A percentile compares a stretch with the other conserved stretches of the same genome.
phyloP scores from a whole-genome alignment of 371 early-diverging fungal species.

The Syncephalastrum monosporum region DNA sequence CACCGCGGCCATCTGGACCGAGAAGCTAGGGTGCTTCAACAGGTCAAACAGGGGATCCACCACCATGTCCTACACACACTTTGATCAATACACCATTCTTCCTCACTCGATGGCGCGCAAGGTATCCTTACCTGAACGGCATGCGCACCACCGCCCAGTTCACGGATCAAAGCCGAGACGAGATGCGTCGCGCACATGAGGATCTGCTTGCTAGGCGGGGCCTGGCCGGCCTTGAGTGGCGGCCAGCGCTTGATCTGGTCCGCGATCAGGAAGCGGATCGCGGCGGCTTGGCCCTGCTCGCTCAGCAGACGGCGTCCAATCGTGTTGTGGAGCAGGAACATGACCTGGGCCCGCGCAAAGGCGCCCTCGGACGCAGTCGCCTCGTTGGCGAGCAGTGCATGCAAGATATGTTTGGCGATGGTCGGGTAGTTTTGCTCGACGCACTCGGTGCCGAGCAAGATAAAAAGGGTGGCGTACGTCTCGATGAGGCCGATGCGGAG shows the following conservation, averaged over 20 bases:
- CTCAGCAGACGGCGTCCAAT: constrained; percentile 70
- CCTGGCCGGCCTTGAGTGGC: constrained; percentile 60
- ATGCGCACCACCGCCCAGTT: constrained; percentile 77
- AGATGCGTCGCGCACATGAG: constrained; percentile 73
- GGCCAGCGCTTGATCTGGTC: constrained; percentile 74
- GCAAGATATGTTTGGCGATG: constrained; percentile 70
- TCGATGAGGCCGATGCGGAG: constrained; percentile 80
- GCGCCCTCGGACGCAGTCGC: constrained; percentile 55
- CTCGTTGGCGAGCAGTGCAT: constrained; percentile 46
- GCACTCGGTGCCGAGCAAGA: constrained; percentile 66
- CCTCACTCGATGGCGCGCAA: no score
- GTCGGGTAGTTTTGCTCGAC: constrained; percentile 75
- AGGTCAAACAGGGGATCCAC: constrained; percentile 66
- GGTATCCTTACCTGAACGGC: constrained; percentile 60
- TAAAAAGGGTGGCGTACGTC: constrained; percentile 74
- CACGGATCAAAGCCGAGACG: constrained; percentile 68
- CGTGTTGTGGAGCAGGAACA: constrained; percentile 74
- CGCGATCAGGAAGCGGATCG: constrained; percentile 64
- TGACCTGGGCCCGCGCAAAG: constrained; percentile 64
- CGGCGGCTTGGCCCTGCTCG: constrained; percentile 79
- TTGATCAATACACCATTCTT: no score
- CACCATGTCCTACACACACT: constrained; percentile 48
- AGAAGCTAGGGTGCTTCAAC: constrained; percentile 66
- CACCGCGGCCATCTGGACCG: constrained; percentile 77
- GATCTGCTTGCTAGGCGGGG: constrained; percentile 60